phyloP scores from a whole-genome alignment of 768 basidiomycete genomes.

The Phallus indusiatus region DNA sequence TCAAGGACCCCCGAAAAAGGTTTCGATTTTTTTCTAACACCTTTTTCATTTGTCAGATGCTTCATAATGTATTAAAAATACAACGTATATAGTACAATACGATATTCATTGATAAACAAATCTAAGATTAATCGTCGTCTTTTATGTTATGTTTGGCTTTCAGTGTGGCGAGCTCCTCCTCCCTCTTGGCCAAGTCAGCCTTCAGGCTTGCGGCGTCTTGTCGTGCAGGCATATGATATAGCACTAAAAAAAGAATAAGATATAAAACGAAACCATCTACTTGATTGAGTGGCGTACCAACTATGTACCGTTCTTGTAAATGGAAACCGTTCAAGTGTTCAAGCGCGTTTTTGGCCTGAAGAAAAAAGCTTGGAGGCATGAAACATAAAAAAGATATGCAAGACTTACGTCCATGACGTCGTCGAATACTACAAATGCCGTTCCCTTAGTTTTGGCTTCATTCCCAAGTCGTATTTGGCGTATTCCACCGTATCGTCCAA shows the following conservation, averaged over 20 bases:
- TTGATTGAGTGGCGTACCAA: slow-evolving; percentile 33
- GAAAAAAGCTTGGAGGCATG: neutral
- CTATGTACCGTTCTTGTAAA: slow-evolving; percentile 95
- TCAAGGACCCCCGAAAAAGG: no score
- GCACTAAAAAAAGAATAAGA: slow-evolving; percentile 33
- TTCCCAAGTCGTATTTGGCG: slow-evolving; percentile 92
- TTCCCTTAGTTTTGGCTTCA: slow-evolving; percentile 87
- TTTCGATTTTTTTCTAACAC: no score
- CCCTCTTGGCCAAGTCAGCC: slow-evolving; percentile 82
- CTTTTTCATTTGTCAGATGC: no score
- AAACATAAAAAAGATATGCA: neutral
- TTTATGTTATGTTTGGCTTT: slow-evolving; percentile 79
- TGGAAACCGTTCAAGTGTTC: slow-evolving; percentile 98
- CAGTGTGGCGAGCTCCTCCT: slow-evolving; percentile 79
- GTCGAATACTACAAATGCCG: slow-evolving; percentile 93
- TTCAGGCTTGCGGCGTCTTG: slow-evolving; percentile 91
- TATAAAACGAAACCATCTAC: neutral
- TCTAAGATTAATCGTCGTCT: slow-evolving; percentile 40
- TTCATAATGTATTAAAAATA: no score
- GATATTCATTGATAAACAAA: neutral
- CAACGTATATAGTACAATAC: neutral
- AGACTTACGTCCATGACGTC: slow-evolving; percentile 86
- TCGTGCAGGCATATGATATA: slow-evolving; percentile 97
- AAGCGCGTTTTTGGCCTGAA: slow-evolving; percentile 89
- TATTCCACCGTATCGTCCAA: slow-evolving; percentile 94